Base-by-base conservation (phyloP, 805 yeast genomes). In the Candida pseudofarinosa region DNA sequence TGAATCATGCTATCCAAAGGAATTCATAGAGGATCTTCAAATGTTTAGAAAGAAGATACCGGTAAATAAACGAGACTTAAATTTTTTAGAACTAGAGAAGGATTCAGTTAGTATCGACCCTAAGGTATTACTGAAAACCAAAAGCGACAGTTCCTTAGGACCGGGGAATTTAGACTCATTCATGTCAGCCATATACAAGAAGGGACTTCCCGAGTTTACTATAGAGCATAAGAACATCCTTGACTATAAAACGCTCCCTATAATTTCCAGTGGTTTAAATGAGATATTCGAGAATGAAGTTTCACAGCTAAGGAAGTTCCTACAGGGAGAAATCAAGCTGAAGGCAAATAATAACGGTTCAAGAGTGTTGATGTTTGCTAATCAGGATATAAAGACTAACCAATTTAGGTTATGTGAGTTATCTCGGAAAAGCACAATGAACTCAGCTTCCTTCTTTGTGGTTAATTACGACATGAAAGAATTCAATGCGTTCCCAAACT, bases 1-100 rank as follows among this genome's bases (percentile, higher is more conserved):
- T 13, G 55, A 53, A 16, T 44, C 42, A 14, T 47, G 49, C 7
- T 61, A 58, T 32, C 74, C 76, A 2, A 59, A 57, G 37, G 76
- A 70, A 51, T 61, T 70, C 35, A 55, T 70, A 10, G 64, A 62
- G 37, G 76, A 70, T 45, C 47, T 68, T 30, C 58, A 54, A 41
- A 60, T 61, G 54, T 59, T 52, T 40, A 43, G 55, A 28, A 54
- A 58, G 23, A 57, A 50, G 35, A 55, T 67, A 33, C 60, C 58
- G 3, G 46, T 65, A 15, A 56, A 62, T 39, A 70, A 70, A 48
- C 52, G 61, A 39, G 73, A 70, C 46, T 60, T 63, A 37, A 68
- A 68, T 46, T 62, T 67, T 42, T 43, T 58, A 16, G 65, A 59
- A 37, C 49, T 40, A 15, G 54, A 53, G 33, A 53, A 51, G 39